Conservation (phyloP, 192 early-diverging fungal genomes). For the Coemansia sp. region DNA sequence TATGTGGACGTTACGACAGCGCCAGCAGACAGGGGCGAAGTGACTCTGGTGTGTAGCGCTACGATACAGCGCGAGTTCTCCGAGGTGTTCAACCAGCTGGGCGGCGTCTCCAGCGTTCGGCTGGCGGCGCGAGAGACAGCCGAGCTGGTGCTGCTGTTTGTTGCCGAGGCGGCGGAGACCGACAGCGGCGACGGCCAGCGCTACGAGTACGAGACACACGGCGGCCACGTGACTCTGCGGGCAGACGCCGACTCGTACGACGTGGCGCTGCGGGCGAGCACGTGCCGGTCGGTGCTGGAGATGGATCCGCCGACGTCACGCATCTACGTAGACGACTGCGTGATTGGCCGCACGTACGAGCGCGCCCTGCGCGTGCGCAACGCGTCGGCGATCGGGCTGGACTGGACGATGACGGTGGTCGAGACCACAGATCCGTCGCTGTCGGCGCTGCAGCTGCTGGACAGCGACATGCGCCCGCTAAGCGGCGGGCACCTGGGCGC, state of each 20-base stretch:
- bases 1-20: constrained; percentile 21
- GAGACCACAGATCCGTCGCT: constrained; percentile 34
- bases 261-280: constrained; percentile 77
- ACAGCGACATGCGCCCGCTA: constrained; percentile 12
- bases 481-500: constrained; percentile 59
- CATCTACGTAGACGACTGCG: constrained; percentile 92
- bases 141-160: constrained; percentile 78
- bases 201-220: constrained; percentile 6
- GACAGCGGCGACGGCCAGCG: constrained; percentile 13
- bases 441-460: constrained; percentile 23
- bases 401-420: constrained; percentile 65
- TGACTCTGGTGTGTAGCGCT: constrained; percentile 31
- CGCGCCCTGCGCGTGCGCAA: constrained; percentile 89
- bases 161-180: constrained; percentile 23
- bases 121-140: constrained; percentile 66
- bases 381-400: constrained; percentile 85
- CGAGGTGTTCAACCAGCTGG: constrained; percentile 92
- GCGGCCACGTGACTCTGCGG: not conserved
- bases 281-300: constrained; percentile 87
- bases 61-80: constrained; percentile 62
- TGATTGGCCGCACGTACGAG: constrained; percentile 83
- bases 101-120: constrained; percentile 69
- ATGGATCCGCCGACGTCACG: constrained; percentile 92
- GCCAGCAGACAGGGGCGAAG: constrained; percentile 1
- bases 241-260: constrained; percentile 56